Evolutionary conservation across 1,284 basidiomycete species (phyloP), one percentile per base, ranked within the genome.

Genomic region (Boletus chippewaensis): DNA sequence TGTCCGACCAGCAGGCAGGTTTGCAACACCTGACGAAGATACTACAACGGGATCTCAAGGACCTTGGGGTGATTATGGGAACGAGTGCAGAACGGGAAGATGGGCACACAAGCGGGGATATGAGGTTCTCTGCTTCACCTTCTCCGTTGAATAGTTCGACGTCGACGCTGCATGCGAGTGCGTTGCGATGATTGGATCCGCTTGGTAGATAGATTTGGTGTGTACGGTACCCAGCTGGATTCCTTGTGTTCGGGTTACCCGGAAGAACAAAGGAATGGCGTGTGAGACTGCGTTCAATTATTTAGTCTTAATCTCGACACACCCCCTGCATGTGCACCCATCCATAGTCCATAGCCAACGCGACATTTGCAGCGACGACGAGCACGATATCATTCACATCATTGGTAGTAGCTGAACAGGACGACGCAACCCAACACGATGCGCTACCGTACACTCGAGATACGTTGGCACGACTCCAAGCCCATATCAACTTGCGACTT

Each of bases 401-500:
- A 29, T 11, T 3, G 24, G 18, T 18, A 10, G 31, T 5, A 35
- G 29, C 41, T 9, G 10, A 35, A 39, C n/a, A 29, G 15, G 9
- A 29, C 49, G 42, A 57, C 45, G 49, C 43, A 45, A 34, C 50
- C 36, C 59, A 52, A 45, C 44, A 59, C 51, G 57, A 91, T 91
- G 86, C 84, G 88, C 57, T 89, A 87, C 65, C 77, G 85, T 51
- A 91, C 88, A 7, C 78, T 93, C 39, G 89, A 93, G 72, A 93
- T 93, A 63, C 79, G 91, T 60, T 97, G 94, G 94, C 93, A 96
- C 75, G 91, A 95, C 74, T 84, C 78, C 69, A 93, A 91, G 66
- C 92, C 94, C 24, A 94, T 96, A 68, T 93, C 91, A 49, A 89
- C 90, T 16, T 92, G 90, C 69, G 94, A 97, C 75, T 95, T 95